Base-by-base conservation (phyloP, 805 yeast genomes). In the Ogataea trehalophila region DNA sequence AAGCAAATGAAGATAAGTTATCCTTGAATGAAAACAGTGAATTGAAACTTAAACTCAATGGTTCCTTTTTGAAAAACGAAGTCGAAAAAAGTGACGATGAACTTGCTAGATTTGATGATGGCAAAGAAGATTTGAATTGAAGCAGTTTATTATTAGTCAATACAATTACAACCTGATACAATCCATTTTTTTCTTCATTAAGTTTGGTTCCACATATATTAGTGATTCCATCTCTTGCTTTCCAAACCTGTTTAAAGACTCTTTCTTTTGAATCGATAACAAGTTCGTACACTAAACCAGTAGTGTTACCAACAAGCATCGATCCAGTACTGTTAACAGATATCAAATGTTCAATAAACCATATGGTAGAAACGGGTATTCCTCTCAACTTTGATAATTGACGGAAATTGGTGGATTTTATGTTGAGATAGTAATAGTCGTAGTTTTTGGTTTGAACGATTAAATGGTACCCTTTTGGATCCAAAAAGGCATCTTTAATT, bases 381-480 rank as follows among this genome's bases (percentile, higher is more conserved):
- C 77, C 77, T 49, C 73, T 76, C 47, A 83, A 60, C 47, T 79
- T 75, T 8, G 71, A 52, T 31, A 84, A 61, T 15, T 61, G 60
- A 48, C 73, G 73, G 52, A 74, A 72, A 16, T 67, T 69, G 2
- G 63, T 59, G 11, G 77, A 63, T 4, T 64, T 63, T n/a, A 61
- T 57, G 55, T 76, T 72, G 36, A 78, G 58, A 51, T 77, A 79
- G 56, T 64, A 79, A 55, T 74, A 74, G 44, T 78, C 81, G 35
- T 70, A 65, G 31, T 62, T 64, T 6, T 64, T 56, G 0, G 83
- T 76, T 7, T 80, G 69, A 1, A 79, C 70, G 11, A 82, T 66
- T 34, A 81, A 58, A 54, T 79, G 83, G 11, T 66, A 60, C 1
- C 86, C 85, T 0, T 73, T 58, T 0, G 76, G 73, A 57, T 80